Base-by-base conservation (phyloP, 495 filamentous ascomycete species). In the Xylaria cubensis region DNA sequence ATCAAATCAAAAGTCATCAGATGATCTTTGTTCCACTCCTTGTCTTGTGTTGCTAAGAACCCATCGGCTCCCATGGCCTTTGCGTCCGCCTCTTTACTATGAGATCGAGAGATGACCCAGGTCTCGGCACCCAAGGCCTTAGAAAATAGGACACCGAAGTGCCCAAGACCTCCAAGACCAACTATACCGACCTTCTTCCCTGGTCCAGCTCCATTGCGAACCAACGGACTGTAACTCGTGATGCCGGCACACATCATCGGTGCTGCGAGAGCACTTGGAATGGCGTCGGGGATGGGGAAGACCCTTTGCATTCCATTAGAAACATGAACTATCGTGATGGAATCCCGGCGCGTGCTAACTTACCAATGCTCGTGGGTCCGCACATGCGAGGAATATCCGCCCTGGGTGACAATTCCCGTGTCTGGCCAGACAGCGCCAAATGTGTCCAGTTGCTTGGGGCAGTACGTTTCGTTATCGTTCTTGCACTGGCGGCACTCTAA, bases 171-270 rank as follows among this genome's bases (percentile, higher is more conserved):
- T n/a, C 92, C 91, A 4, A 88, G 71, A 1, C 87, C 87, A 9
- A 97, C 90, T 64, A 94, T 90, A 50, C 87, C 93, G 24, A 96
- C 91, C 80, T 93, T 93, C 83, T 93, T 93, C n/a, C 92, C 92
- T 0, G 91, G 90, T 0, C 91, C 90, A 55, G 84, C 84, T n/a
- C 90, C 91, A 77, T 92, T 90, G 34, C 92, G 89, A 50, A 92
- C 90, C 2, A 97, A 85, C 0, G 94, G 94, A 44, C 88, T 91
- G 82, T 90, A 97, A 39, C 89, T 90, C 1, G 95, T 97, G 41
- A 97, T 81, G 56, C 94, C 94, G 44, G 93, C 94, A 79, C 94
- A 97, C 76, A 97, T 86, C 93, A 97, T 97, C 1, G 93, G 94
- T 17, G 94, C 94, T 1, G 91, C 93, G 41, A 89, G 77, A 53